Conservation (phyloP, 768 basidiomycete species). For the Hericium coralloides region DNA sequence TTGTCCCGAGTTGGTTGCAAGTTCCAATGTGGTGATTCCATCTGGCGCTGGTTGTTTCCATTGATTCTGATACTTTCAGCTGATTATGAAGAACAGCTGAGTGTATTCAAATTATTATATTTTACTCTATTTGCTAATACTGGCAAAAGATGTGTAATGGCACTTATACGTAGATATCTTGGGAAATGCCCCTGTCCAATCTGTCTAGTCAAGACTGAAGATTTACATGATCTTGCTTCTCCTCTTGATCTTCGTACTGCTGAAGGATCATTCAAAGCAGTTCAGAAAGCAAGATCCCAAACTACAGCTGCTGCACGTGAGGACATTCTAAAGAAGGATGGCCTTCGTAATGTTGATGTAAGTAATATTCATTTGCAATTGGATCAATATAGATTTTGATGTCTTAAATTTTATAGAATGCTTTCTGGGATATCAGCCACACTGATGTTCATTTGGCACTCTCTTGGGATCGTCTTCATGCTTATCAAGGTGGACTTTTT, state of each 20-base stretch:
- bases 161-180: conserved; percentile 10
- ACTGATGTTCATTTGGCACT: conserved; percentile 27
- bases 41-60: too few species aligned
- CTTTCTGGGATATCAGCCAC: conserved; percentile 28
- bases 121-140: background rate
- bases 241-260: too few species aligned
- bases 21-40: too few species aligned
- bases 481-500: conserved; percentile 24
- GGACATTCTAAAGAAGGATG: conserved; percentile 12
- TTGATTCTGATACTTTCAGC: background rate
- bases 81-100: conserved; percentile 14
- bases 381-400: background rate
- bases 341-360: conserved; percentile 15
- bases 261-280: too few species aligned
- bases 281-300: too few species aligned
- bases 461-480: conserved; percentile 33
- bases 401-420: conserved; percentile 26
- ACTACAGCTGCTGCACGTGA: conserved; percentile 1
- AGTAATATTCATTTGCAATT: conserved; percentile 1
- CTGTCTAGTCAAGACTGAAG: conserved; percentile 4
- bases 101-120: conserved; percentile 6
- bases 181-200: conserved; percentile 13
- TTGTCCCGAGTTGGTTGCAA: too few species aligned
- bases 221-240: too few species aligned
- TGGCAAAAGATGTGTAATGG: conserved; percentile 14